Conservation (phyloP, 257 asterid genomes). For the Solanum dulcamara region DNA sequence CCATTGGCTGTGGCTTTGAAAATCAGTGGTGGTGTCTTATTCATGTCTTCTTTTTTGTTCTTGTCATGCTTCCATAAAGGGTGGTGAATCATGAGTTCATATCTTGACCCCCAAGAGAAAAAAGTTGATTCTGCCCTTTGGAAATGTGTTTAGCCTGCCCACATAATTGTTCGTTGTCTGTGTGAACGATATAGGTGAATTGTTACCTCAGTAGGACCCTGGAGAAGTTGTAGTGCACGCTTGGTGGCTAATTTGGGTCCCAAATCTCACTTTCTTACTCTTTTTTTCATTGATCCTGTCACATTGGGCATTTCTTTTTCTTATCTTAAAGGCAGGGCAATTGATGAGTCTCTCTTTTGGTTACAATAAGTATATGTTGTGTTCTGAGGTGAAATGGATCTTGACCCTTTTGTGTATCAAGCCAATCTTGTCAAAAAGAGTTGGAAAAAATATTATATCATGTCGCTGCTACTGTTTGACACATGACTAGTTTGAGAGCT, state of each 20-base stretch:
- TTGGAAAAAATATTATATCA: neutral
- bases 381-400: neutral
- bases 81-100: conserved; percentile 16
- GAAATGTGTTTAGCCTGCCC: neutral
- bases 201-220: conserved; percentile 15
- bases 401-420: neutral
- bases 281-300: conserved; percentile 2
- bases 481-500: neutral
- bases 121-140: conserved; percentile 4
- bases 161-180: neutral
- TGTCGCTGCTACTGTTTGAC: neutral
- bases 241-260: conserved; percentile 24
- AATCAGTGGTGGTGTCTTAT: conserved; percentile 7
- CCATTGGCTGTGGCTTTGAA: conserved; percentile 2
- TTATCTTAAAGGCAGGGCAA: neutral
- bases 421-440: neutral
- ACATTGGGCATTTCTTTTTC: conserved; percentile 8
- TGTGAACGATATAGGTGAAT: conserved; percentile 11
- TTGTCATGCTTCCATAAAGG: conserved; percentile 5
- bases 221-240: conserved; percentile 19
- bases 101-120: conserved; percentile 19
- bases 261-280: conserved; percentile 16
- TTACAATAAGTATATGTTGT: neutral
- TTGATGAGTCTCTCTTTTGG: neutral
- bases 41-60: conserved; percentile 1